Evolutionary conservation across 202 grass and related monocot species (phyloP).

Genomic region (Zoysia matrella): DNA sequence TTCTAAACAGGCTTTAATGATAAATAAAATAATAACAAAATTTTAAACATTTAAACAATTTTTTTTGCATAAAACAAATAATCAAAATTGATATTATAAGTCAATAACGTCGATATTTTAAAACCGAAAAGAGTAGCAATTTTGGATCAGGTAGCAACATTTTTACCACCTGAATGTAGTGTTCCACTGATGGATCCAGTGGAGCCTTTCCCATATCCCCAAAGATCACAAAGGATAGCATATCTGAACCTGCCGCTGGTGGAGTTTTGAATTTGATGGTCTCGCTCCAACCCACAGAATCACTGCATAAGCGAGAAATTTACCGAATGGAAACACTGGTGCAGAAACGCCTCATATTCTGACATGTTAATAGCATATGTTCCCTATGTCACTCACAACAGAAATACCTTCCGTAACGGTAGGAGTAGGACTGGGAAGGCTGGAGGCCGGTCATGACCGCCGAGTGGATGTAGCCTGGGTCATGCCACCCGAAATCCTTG

Average conservation of each 20-base stretch:
- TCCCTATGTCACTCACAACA: neutral
- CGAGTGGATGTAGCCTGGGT: slow-evolving; percentile 83
- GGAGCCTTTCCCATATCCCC: slow-evolving; percentile 98
- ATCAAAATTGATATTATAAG: too few relatives aligned
- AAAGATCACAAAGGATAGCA: slow-evolving; percentile 64
- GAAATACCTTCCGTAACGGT: slow-evolving; percentile 78
- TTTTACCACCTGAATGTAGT: slow-evolving; percentile 77
- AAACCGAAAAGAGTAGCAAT: neutral
- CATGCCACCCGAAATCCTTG: slow-evolving; percentile 88
- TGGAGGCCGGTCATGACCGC: slow-evolving; percentile 69
- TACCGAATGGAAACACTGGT: neutral
- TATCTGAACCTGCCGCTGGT: slow-evolving; percentile 55
- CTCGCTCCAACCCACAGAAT: slow-evolving; percentile 76
- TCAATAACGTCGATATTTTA: too few relatives aligned
- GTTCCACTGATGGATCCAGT: slow-evolving; percentile 74
- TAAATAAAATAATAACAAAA: too few relatives aligned
- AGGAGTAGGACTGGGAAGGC: slow-evolving; percentile 67
- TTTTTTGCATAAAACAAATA: too few relatives aligned
- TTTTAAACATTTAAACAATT: too few relatives aligned
- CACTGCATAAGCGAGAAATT: slow-evolving; percentile 46
- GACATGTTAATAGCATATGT: neutral
- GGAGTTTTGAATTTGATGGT: slow-evolving; percentile 65
- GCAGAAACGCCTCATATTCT: neutral
- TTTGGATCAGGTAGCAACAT: neutral
- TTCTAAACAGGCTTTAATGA: too few relatives aligned